Base-by-base conservation (phyloP, 441 rosid species). In the Jatropha podagrica region DNA sequence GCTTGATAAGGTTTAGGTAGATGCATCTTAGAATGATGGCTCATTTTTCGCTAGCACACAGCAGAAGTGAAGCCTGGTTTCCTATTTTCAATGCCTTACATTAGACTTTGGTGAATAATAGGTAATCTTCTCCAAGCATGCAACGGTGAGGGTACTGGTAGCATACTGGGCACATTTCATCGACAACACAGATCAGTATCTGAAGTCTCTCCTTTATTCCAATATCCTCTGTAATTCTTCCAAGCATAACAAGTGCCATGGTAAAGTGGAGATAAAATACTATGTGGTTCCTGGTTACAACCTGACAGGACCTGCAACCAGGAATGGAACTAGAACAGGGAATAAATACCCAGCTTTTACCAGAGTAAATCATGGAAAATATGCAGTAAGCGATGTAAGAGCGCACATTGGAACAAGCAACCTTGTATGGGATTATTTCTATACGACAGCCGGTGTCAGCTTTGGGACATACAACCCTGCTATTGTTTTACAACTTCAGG, bases 361-460 rank as follows among this genome's bases (percentile, higher is more conserved):
- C 5, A 85, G 96, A 70, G 93, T 95, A 37, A 92, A 91, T 75
- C 99, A 95, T 54, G 94, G 96, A 62, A 92, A 95, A 75, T 89
- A 92, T 49, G 96, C 88, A 2, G 97, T 88, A 1, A 91, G 91
- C 12, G 85, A 91, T 27, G 78, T 82, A 4, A 83, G 94, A 77
- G 95, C 93, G 23, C 98, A 93, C 65, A 78, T 95, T 9, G 88
- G 98, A 48, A 90, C 98, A 1, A 93, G 94, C 67, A 93, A 95
- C 81, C 93, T 93, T 4, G 81, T 93, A 3, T 90, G 98, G 97
- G 98, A 95, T 73, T 95, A 95, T 79, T 92, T 95, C 85, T 95
- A 85, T 49, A 78, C 92, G 0, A 95, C 98, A 4, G 93, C 97
- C 0, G 95, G 97, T 74, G 87, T 95, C 38, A 83, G 99, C 79